A percentile compares a stretch with the other conserved stretches of the same genome.
phyloP scores from a whole-genome alignment of 345 rosid genomes.

The Aethionema arabicum region DNA sequence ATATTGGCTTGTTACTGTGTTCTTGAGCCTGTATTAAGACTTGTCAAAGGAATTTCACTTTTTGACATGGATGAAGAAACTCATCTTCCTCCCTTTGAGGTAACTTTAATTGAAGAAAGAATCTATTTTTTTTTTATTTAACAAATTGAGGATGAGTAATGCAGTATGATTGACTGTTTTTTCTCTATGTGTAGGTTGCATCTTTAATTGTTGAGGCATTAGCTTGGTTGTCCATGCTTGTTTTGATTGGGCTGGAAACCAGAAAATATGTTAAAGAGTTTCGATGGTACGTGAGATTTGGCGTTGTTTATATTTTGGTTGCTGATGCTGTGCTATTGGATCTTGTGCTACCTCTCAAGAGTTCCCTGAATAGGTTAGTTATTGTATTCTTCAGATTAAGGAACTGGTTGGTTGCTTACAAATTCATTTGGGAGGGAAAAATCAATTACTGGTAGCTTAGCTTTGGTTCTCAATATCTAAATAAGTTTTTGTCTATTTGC shows the following conservation, averaged over 20 bases:
- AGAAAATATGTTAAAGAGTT: slow-evolving; percentile 63
- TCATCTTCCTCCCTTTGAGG: slow-evolving; percentile 81
- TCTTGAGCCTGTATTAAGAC: slow-evolving; percentile 72
- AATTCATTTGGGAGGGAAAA: background rate
- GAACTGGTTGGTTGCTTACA: slow-evolving; percentile 8
- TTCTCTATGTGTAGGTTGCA: slow-evolving; percentile 44
- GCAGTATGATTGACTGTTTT: background rate
- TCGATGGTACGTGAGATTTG: slow-evolving; percentile 88
- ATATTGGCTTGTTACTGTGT: slow-evolving; percentile 64
- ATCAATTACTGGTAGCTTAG: background rate
- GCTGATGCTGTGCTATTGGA: slow-evolving; percentile 85
- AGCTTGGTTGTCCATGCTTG: slow-evolving; percentile 82
- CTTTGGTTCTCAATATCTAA: slow-evolving; percentile 16
- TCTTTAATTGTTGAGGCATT: slow-evolving; percentile 64
- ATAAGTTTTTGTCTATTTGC: slow-evolving; percentile 20
- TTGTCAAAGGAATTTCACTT: slow-evolving; percentile 63
- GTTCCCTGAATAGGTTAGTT: slow-evolving; percentile 52
- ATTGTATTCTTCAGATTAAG: slow-evolving; percentile 4
- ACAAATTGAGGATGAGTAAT: background rate
- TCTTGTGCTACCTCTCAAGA: slow-evolving; percentile 55
- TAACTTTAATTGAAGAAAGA: slow-evolving; percentile 13
- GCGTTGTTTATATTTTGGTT: slow-evolving; percentile 73
- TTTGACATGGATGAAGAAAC: slow-evolving; percentile 58
- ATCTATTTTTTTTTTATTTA: background rate
- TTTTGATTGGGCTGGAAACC: slow-evolving; percentile 66